Base-by-base conservation (phyloP, 2,329 filamentous ascomycete species). In the Pyrenochaeta sp. region DNA sequence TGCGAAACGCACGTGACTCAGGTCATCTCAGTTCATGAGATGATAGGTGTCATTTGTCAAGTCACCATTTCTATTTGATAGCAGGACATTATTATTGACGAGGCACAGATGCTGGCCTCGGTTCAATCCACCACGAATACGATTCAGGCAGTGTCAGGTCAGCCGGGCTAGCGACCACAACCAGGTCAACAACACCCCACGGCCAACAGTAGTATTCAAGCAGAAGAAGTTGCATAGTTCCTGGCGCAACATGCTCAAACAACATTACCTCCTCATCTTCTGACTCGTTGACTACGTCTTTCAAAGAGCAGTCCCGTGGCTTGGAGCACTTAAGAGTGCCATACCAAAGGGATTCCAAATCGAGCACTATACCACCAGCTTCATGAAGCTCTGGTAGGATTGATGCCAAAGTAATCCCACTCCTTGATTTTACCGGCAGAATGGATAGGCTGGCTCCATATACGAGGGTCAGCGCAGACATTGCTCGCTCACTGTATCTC, bases 1-100 rank as follows among this genome's bases (percentile, higher is more conserved):
- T 61, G 68, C 68, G 68, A 71, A 59, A 15, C n/a, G 37, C 68
- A 71, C 64, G 64, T 71, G 68, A 63, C 54, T 36, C 34, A n/a
- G 4, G 10, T n/a, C 4, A 32, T 37, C 43, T n/a, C 45, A 24
- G 40, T 53, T 27, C 54, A 34, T 37, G 24, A 27, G 24, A 40
- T n/a, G 25, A 34, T 30, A 54, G 46, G 47, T 37, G 43, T 13
- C 15, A 32, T 25, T 50, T 7, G 25, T 34, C 25, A 24, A 27
- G 45, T 30, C 45, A n/a, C 25, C 9, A 22, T 2, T 19, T 25
- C 32, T 7, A 30, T 34, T 47, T 19, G 19, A 24, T 24, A 10
- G 6, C 19, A 22, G 5, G 45, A 34, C 9, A 5, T 47, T 10
- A 13, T 34, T n/a, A 15, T 34, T 22, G 36, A 10, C 2, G 4